Evolutionary conservation across 495 filamentous ascomycete species (phyloP).

Genomic region (Pseudotulostoma volvatum): DNA sequence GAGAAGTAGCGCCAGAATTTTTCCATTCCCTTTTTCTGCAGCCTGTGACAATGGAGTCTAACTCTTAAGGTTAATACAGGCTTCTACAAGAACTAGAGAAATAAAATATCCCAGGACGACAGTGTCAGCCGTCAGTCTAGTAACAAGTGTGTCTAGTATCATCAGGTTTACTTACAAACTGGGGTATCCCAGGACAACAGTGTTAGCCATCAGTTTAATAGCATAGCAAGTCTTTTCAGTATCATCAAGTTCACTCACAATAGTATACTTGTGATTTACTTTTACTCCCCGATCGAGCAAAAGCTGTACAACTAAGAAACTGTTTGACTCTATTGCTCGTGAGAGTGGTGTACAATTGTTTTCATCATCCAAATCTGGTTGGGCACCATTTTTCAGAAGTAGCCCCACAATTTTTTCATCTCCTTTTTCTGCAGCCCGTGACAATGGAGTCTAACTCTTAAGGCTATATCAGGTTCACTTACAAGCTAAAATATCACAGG

Average conservation of each 20-base stretch:
- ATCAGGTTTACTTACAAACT: neutral
- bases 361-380: neutral
- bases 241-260: too few species aligned
- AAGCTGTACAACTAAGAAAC: neutral
- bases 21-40: too few species aligned
- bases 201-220: neutral
- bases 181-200: neutral
- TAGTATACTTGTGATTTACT: neutral
- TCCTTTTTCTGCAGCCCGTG: too few species aligned
- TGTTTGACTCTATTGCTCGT: neutral
- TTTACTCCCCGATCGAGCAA: neutral
- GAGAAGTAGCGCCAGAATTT: too few species aligned
- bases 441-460: too few species aligned
- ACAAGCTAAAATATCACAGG: neutral
- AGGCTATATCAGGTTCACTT: neutral
- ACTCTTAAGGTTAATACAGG: too few species aligned
- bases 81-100: too few species aligned
- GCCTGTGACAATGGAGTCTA: too few species aligned
- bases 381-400: too few species aligned
- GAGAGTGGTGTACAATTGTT: neutral
- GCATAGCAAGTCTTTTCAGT: too few species aligned
- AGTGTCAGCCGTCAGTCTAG: neutral
- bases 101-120: neutral
- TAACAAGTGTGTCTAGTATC: neutral
- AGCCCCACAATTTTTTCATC: too few species aligned